phyloP scores from a whole-genome alignment of 2,329 filamentous ascomycete species.

The Fusarium lateritium region DNA sequence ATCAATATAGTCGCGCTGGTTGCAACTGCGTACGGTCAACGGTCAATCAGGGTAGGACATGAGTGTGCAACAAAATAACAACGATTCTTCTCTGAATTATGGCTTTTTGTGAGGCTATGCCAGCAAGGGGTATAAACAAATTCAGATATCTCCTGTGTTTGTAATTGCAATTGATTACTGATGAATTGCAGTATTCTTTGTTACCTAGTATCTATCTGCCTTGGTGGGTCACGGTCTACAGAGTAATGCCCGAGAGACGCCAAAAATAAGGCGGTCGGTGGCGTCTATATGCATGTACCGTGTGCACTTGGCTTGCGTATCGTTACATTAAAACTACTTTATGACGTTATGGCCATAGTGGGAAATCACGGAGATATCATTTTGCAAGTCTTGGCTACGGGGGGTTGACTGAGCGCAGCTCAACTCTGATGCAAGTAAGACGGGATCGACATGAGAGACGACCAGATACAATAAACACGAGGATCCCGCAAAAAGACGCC shows the following conservation, averaged over 20 bases:
- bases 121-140: neutral
- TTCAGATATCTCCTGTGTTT: neutral
- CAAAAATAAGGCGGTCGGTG: neutral
- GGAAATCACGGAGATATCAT: neutral
- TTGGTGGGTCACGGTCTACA: too few relatives aligned
- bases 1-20: neutral
- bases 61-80: neutral
- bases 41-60: neutral
- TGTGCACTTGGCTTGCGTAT: neutral
- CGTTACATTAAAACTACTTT: neutral
- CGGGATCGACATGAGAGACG: too few relatives aligned
- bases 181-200: too few relatives aligned
- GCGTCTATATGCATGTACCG: neutral
- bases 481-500: neutral
- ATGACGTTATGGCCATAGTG: neutral
- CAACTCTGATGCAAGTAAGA: neutral
- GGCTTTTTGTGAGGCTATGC: neutral
- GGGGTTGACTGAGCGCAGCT: neutral
- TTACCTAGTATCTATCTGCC: too few relatives aligned
- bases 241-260: too few relatives aligned
- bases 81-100: neutral
- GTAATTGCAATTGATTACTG: neutral
- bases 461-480: neutral
- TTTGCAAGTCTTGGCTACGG: neutral
- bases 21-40: neutral